A percentile compares a stretch with the other conserved stretches of the same genome.
Conservation (phyloP, 2,329 filamentous ascomycete genomes). For the Trichoderma gracile region DNA sequence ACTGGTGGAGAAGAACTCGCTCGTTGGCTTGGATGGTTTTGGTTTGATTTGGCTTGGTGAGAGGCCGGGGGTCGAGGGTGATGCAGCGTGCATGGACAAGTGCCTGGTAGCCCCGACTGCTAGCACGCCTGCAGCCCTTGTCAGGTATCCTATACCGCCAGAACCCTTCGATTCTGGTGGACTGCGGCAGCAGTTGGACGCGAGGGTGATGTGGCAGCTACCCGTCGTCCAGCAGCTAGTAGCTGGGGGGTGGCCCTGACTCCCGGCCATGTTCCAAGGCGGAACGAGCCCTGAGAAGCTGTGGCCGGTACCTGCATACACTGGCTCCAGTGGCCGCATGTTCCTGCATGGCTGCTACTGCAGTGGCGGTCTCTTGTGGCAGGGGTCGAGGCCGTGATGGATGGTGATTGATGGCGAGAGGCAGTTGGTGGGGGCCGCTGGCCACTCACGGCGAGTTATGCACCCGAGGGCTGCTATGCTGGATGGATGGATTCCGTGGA, state of each 20-base stretch:
- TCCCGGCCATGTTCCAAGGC: conserved; percentile 8
- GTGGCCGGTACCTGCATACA: conserved; percentile 25
- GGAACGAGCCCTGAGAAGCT: conserved; percentile 22
- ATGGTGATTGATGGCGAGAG: conserved; percentile 7
- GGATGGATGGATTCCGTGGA: background rate
- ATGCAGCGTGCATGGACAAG: conserved; percentile 22
- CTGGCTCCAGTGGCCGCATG: conserved; percentile 23
- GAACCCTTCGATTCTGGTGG: background rate
- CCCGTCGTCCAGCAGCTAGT: background rate
- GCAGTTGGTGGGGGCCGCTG: conserved; percentile 13
- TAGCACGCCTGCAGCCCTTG: background rate
- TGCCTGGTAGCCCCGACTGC: background rate
- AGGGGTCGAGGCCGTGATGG: too few relatives aligned
- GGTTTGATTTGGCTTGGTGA: background rate
- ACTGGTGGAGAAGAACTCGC: background rate
- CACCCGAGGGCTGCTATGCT: conserved; percentile 15
- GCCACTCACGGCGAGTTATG: conserved; percentile 17
- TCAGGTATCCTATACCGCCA: conserved; percentile 2
- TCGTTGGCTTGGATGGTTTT: too few relatives aligned
- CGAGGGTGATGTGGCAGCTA: conserved; percentile 18
- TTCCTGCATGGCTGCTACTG: conserved; percentile 25
- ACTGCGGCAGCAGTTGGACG: background rate
- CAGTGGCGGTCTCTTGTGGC: conserved; percentile 22
- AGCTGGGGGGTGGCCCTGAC: background rate
- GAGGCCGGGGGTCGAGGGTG: conserved; percentile 7